phyloP scores from a whole-genome alignment of 2,329 filamentous ascomycete genomes.

The Calonectria hawksworthii region DNA sequence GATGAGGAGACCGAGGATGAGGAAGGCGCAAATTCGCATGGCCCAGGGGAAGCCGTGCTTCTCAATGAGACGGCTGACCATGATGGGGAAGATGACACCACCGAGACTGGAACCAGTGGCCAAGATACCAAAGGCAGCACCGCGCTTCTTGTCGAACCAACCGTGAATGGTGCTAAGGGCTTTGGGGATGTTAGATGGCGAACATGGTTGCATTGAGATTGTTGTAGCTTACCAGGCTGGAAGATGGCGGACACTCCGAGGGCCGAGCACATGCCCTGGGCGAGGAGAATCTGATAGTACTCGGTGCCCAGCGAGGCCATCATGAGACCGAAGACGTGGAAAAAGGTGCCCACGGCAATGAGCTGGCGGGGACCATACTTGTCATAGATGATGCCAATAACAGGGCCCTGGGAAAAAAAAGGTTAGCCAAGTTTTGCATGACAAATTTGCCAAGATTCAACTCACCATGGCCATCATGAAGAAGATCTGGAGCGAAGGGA shows the following conservation, averaged over 20 bases:
- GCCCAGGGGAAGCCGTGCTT: constrained; percentile 56
- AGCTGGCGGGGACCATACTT: constrained; percentile 73
- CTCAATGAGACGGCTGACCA: constrained; percentile 53
- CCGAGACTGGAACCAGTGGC: constrained; percentile 55
- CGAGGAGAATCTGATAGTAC: constrained; percentile 59
- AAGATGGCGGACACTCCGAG: constrained; percentile 52
- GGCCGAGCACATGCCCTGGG: constrained; percentile 55
- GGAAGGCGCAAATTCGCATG: constrained; percentile 56
- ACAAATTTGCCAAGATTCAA: background rate
- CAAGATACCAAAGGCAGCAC: constrained; percentile 53
- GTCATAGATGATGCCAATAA: constrained; percentile 75
- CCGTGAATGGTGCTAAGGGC: constrained; percentile 48
- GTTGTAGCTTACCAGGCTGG: constrained; percentile 43
- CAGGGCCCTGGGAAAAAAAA: constrained; percentile 62
- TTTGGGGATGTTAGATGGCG: background rate
- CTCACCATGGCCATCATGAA: constrained; percentile 64
- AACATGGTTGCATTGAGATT: background rate
- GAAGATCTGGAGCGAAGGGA: constrained; percentile 67
- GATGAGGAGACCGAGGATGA: constrained; percentile 52
- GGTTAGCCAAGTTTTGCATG: background rate
- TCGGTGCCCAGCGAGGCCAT: constrained; percentile 66
- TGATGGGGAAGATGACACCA: constrained; percentile 58
- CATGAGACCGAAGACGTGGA: constrained; percentile 74
- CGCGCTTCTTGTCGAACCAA: constrained; percentile 54
- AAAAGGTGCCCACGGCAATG: constrained; percentile 64